phyloP scores from a whole-genome alignment of 768 basidiomycete species.

The Lentinula raphanica region DNA sequence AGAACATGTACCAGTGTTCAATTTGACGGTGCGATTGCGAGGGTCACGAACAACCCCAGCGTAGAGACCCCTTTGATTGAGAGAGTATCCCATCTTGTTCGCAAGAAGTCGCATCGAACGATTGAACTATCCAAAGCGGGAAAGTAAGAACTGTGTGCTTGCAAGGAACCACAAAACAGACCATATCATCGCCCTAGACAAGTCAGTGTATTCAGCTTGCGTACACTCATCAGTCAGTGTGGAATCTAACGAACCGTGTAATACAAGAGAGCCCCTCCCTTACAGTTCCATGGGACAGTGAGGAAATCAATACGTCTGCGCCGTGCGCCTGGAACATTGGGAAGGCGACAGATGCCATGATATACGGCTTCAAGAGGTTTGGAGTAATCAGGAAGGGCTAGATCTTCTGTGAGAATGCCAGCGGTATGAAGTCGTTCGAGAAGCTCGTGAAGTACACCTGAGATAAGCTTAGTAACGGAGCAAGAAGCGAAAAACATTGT shows the following conservation, averaged over 20 bases:
- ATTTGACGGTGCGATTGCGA: slow-evolving; percentile 53
- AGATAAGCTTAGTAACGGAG: background rate
- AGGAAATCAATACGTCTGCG: slow-evolving; percentile 84
- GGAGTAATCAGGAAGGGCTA: slow-evolving; percentile 65
- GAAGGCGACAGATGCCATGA: slow-evolving; percentile 71
- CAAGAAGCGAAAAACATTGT: too few species aligned
- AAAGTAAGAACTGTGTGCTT: background rate
- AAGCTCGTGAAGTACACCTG: slow-evolving; percentile 60
- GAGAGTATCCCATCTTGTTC: slow-evolving; percentile 68
- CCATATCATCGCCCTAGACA: slow-evolving; percentile 80
- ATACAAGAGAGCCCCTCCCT: slow-evolving; percentile 87
- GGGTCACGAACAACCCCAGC: slow-evolving; percentile 69
- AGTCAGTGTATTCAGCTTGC: background rate
- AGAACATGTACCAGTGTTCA: slow-evolving; percentile 43
- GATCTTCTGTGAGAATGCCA: slow-evolving; percentile 75
- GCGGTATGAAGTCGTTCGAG: slow-evolving; percentile 49
- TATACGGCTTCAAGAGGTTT: slow-evolving; percentile 71
- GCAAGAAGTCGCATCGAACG: slow-evolving; percentile 85
- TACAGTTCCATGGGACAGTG: slow-evolving; percentile 69
- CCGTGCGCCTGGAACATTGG: slow-evolving; percentile 32
- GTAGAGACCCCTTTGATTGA: slow-evolving; percentile 85
- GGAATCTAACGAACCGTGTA: slow-evolving; percentile 59
- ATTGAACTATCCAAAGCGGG: slow-evolving; percentile 60
- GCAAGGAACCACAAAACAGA: slow-evolving; percentile 29
- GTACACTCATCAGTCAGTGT: background rate